phyloP scores from a whole-genome alignment of 805 yeast genomes.

The Metschnikowia koreensis region DNA sequence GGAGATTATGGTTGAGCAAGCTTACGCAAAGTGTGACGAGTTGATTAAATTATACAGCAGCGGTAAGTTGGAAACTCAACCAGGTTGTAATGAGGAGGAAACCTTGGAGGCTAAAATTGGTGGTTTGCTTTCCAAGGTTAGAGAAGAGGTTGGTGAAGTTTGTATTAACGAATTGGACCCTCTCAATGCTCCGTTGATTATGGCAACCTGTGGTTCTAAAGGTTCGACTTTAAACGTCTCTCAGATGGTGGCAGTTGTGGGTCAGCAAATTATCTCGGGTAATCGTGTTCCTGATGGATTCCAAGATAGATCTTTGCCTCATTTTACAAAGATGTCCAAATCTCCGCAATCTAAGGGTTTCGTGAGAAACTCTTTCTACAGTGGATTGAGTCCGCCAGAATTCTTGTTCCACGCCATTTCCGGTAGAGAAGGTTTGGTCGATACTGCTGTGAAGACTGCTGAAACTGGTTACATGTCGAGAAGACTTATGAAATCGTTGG shows the following conservation, averaged over 20 bases:
- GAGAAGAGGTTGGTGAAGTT: constrained; percentile 98
- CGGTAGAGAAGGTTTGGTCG: constrained; percentile 99
- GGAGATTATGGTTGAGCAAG: constrained; percentile 85
- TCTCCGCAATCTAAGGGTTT: constrained; percentile 98
- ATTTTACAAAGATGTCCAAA: constrained; percentile 91
- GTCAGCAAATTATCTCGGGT: constrained; percentile 98
- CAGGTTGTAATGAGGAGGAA: constrained; percentile 98
- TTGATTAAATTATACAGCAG: constrained; percentile 72
- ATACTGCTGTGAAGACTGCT: constrained; percentile 98
- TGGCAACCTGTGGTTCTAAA: constrained; percentile 99
- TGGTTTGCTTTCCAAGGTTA: constrained; percentile 90
- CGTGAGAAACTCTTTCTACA: constrained; percentile 92
- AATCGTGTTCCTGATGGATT: constrained; percentile 99
- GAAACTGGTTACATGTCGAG: constrained; percentile 99
- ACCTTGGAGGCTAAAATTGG: constrained; percentile 97
- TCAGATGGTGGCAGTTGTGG: constrained; percentile 99
- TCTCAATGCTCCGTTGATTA: constrained; percentile 91
- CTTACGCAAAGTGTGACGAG: constrained; percentile 89
- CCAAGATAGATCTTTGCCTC: constrained; percentile 97
- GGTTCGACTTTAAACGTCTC: constrained; percentile 98
- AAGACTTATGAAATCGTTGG: constrained; percentile 95
- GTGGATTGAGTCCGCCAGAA: constrained; percentile 98
- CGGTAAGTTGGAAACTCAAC: constrained; percentile 95
- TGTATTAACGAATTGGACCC: constrained; percentile 89
- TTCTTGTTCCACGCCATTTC: constrained; percentile 99